Base-by-base conservation (phyloP, 768 basidiomycete species). In the Leccinum imitatum region DNA sequence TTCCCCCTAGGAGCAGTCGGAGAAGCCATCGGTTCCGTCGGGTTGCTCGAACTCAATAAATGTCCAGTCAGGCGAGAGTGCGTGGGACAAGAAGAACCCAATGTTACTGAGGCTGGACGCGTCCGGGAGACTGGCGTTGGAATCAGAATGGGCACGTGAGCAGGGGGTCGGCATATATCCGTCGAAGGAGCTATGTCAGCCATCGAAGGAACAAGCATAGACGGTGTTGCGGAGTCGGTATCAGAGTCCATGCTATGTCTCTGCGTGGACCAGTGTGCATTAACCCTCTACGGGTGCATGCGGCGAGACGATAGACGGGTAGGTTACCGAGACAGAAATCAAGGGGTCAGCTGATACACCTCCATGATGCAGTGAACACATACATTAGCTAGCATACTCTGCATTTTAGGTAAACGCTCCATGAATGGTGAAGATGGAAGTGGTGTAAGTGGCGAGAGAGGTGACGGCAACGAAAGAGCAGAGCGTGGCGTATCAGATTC, bases 391-490 rank as follows among this genome's bases (percentile, higher is more conserved):
- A 67, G 27, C 37, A 72, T 48, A 50, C 27, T 51, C 39, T 51
- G 63, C 50, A 63, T 63, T 19, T 33, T 52, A 21, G 62, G 64
- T 7, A 57, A 50, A 39, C 21, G 23, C 53, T 53, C 63, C 3
- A 37, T 19, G 30, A 67, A 66, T 6, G 83, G 83, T 1, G 84
- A 82, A 60, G 79, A 76, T 6, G 82, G 79, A 35, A 83, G 65
- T 7, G 84, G 84, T 7, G 84, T 84, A 37, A 86, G 72, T 17
- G 79, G 79, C 1, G 80, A 81, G 59, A 76, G 67, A 10, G 77
- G 71, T 4, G 69, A 65, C 15, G 59, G 17, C 2, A 56, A 17
- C 31, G 52, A 56, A 21, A 52, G 31, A 19, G 30, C 21, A 4
- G 62, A 57, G 41, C 53, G 50, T 13, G 56, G 39, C 30, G 54